Conservation (phyloP, 2,329 filamentous ascomycete species). For the Penicillium corylophilum region DNA sequence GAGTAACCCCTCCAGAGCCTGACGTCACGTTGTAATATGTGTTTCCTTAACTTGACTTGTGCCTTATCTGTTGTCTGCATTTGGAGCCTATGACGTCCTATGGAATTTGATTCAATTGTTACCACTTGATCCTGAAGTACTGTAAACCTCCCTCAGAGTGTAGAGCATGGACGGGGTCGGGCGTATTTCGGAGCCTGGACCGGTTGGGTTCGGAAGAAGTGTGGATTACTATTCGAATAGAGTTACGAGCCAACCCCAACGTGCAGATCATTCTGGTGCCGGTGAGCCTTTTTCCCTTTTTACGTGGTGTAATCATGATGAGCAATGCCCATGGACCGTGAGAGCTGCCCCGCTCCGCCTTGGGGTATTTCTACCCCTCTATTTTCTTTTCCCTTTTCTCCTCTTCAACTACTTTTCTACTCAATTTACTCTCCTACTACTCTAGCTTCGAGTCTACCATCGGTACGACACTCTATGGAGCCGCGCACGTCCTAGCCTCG, state of each 20-base stretch:
- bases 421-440: neutral
- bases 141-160: neutral
- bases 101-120: neutral
- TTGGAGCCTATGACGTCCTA: slow-evolving; percentile 17
- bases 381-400: slow-evolving; percentile 4
- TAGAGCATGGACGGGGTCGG: neutral
- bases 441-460: slow-evolving; percentile 9
- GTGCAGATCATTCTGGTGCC: slow-evolving; percentile 7
- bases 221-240: slow-evolving; percentile 6
- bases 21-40: slow-evolving; percentile 16
- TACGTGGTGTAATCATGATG: slow-evolving; percentile 9
- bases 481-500: slow-evolving; percentile 25
- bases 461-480: slow-evolving; percentile 36
- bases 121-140: neutral
- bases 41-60: neutral
- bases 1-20: slow-evolving; percentile 2
- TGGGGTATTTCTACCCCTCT: slow-evolving; percentile 22
- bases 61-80: slow-evolving; percentile 15
- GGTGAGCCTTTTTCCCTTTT: slow-evolving; percentile 12
- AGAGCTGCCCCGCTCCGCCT: neutral
- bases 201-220: slow-evolving; percentile 17
- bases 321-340: neutral
- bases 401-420: slow-evolving; percentile 1
- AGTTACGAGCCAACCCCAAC: slow-evolving; percentile 14
- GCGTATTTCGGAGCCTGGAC: neutral